These are phyloP conservation scores for Centella asiatica DNA, from an alignment of 129 eudicot genomes.

Conservation along the genomic window DNA sequence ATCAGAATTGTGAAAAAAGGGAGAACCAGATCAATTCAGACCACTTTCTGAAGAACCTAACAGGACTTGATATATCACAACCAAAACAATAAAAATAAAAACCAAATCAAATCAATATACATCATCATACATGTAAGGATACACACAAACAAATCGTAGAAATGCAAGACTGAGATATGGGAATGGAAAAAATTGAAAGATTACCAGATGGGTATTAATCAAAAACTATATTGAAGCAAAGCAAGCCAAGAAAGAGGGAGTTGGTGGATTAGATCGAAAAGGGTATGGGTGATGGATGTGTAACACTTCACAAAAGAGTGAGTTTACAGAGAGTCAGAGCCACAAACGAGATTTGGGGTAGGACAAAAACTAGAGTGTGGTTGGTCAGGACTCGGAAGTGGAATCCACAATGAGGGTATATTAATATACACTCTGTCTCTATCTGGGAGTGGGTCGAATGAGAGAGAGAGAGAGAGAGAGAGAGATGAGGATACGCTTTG, in stretches of 20 bases:
- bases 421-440: background rate
- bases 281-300: slow-evolving; percentile 11
- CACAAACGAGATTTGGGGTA: slow-evolving; percentile 19
- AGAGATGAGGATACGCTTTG: no score
- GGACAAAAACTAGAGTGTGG: slow-evolving; percentile 26
- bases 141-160: background rate
- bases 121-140: background rate
- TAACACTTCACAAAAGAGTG: slow-evolving; percentile 1
- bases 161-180: background rate
- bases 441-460: background rate
- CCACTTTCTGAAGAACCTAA: slow-evolving; percentile 1
- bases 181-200: background rate
- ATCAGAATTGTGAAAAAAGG: background rate
- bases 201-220: slow-evolving; percentile 24
- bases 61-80: background rate
- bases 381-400: slow-evolving; percentile 17
- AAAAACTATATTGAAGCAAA: slow-evolving; percentile 10
- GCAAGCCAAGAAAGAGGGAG: slow-evolving; percentile 16
- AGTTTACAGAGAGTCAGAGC: slow-evolving; percentile 25
- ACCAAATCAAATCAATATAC: background rate
- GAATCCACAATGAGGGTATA: background rate
- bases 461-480: no score
- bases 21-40: background rate
- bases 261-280: slow-evolving; percentile 3
- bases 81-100: background rate